A percentile compares a stretch with the other conserved stretches of the same genome.
Evolutionary conservation across 495 filamentous ascomycete species (phyloP).

Genomic region (Pseudoneurospora amorphoporcata): DNA sequence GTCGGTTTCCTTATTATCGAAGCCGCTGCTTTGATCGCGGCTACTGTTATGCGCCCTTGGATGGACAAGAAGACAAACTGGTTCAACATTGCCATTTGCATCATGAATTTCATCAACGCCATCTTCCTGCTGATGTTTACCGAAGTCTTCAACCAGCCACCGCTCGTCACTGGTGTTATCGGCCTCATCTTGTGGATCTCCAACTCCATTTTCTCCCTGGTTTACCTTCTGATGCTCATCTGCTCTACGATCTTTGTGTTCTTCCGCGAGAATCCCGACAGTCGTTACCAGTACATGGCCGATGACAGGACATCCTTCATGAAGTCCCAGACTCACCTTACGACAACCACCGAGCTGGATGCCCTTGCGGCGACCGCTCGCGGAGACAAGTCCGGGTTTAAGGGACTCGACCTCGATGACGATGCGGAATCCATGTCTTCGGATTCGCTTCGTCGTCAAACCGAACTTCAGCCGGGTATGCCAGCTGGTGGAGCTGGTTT

Average conservation of each 20-base stretch:
- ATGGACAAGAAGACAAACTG: slow-evolving; percentile 99
- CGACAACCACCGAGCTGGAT: slow-evolving; percentile 77
- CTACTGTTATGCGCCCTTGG: slow-evolving; percentile 81
- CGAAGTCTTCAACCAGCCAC: slow-evolving; percentile 76
- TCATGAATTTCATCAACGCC: slow-evolving; percentile 82
- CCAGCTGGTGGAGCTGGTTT: background rate
- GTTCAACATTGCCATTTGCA: slow-evolving; percentile 90
- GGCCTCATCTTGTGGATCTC: slow-evolving; percentile 91
- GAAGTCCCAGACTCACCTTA: slow-evolving; percentile 88
- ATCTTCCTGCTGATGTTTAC: slow-evolving; percentile 80
- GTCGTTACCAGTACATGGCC: slow-evolving; percentile 91
- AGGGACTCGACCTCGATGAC: slow-evolving; percentile 61
- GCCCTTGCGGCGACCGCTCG: slow-evolving; percentile 88
- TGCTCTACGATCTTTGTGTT: slow-evolving; percentile 75
- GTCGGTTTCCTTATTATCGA: slow-evolving; percentile 80
- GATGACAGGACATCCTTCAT: slow-evolving; percentile 96
- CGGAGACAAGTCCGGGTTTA: slow-evolving; percentile 71
- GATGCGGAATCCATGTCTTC: slow-evolving; percentile 60
- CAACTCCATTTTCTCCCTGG: slow-evolving; percentile 77
- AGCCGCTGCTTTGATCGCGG: slow-evolving; percentile 64
- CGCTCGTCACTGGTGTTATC: slow-evolving; percentile 86
- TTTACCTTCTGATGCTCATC: slow-evolving; percentile 81
- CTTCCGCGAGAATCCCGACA: slow-evolving; percentile 90
- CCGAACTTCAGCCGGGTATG: slow-evolving; percentile 1
- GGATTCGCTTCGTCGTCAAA: slow-evolving; percentile 23